Conservation (phyloP, 805 yeast genomes). For the Yamadazyma takamatsuzukensis region DNA sequence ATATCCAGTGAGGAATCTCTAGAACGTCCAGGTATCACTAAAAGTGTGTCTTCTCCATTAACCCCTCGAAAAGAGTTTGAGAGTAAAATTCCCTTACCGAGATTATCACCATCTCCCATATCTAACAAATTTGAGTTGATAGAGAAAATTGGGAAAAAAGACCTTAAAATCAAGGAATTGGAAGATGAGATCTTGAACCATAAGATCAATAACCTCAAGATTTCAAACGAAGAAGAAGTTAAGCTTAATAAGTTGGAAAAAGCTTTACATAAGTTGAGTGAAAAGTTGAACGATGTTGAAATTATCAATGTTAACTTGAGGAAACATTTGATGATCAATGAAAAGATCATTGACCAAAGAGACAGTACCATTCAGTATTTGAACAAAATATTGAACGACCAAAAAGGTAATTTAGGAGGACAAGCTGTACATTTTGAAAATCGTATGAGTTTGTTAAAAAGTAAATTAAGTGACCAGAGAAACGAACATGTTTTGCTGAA, state of each 20-base stretch:
- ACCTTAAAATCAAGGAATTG: slow-evolving; percentile 25
- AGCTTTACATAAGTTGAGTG: slow-evolving; percentile 53
- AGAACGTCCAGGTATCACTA: background rate
- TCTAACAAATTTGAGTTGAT: slow-evolving; percentile 5
- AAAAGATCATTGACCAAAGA: slow-evolving; percentile 55
- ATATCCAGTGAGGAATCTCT: slow-evolving; percentile 11
- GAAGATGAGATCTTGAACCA: slow-evolving; percentile 25
- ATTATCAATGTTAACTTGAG: slow-evolving; percentile 55
- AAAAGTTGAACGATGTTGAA: slow-evolving; percentile 60
- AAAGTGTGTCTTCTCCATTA: slow-evolving; percentile 5
- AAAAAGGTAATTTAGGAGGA: slow-evolving; percentile 43
- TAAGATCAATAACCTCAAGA: slow-evolving; percentile 28
- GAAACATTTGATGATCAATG: slow-evolving; percentile 52
- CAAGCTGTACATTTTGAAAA: slow-evolving; percentile 51
- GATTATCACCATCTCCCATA: slow-evolving; percentile 6
- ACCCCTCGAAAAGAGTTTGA: slow-evolving; percentile 13
- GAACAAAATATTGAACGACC: slow-evolving; percentile 47
- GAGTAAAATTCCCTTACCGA: slow-evolving; percentile 8
- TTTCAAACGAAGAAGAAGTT: slow-evolving; percentile 41
- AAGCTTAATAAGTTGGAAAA: slow-evolving; percentile 53
- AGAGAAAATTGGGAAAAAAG: slow-evolving; percentile 25
- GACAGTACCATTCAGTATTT: slow-evolving; percentile 54
- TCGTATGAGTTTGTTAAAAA: slow-evolving; percentile 22
- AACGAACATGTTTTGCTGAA: slow-evolving; percentile 1
- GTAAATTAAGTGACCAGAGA: slow-evolving; percentile 4